Evolutionary conservation across 2,329 filamentous ascomycete genomes (phyloP).

Genomic region (Claviceps sp.): DNA sequence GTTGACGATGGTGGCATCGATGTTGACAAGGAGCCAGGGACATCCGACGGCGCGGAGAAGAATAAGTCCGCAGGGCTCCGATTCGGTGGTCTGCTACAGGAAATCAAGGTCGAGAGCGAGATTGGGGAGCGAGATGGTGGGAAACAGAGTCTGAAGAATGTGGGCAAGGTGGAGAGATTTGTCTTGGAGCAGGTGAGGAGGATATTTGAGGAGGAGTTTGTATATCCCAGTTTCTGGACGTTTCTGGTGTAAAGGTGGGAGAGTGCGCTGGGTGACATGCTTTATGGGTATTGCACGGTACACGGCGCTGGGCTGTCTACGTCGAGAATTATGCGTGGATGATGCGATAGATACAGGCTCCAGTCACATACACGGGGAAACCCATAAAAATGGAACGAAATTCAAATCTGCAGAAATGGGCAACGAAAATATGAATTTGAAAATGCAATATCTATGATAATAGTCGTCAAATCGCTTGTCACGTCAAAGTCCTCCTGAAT

Average conservation of each 20-base stretch:
- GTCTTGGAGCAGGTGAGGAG: constrained; percentile 90
- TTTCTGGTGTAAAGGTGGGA: constrained; percentile 56
- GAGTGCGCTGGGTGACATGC: no score
- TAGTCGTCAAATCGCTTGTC: constrained; percentile 8
- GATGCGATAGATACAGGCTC: not conserved
- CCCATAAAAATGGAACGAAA: not conserved
- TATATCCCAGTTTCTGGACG: constrained; percentile 97
- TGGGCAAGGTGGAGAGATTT: constrained; percentile 96
- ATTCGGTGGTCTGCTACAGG: constrained; percentile 69
- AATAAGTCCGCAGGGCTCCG: constrained; percentile 15
- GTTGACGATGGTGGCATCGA: constrained; percentile 21
- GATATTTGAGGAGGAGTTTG: constrained; percentile 97
- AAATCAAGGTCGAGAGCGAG: constrained; percentile 94
- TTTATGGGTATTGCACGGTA: not conserved
- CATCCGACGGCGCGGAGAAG: constrained; percentile 10
- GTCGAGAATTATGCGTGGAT: not conserved
- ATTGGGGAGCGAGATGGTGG: constrained; percentile 85
- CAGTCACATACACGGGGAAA: not conserved
- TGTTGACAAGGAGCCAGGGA: constrained; percentile 9
- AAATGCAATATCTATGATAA: not conserved
- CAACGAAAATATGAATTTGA: not conserved
- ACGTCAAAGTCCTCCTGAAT: constrained; percentile 69
- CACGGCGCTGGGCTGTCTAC: not conserved
- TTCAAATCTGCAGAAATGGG: not conserved
- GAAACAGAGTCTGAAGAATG: constrained; percentile 94